A percentile compares a stretch with the other conserved stretches of the same genome.
Evolutionary conservation across 139 green algal genomes (phyloP).

Genomic region (Chlorella sorokiniana): DNA sequence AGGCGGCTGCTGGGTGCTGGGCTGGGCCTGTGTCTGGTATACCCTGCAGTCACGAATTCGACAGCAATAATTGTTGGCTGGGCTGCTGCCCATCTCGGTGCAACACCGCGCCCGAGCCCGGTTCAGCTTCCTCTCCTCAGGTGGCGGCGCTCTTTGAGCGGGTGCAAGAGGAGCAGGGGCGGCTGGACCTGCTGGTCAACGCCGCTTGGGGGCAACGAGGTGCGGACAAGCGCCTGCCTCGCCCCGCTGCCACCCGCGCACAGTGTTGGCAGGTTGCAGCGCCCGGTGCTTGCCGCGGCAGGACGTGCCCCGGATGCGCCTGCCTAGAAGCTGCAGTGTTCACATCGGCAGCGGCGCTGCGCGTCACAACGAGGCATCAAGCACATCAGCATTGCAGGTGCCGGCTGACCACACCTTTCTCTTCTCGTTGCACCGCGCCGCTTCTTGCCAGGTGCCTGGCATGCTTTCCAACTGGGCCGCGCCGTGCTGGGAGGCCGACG

Average conservation of each 20-base stretch:
- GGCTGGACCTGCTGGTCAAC: slow-evolving; percentile 27
- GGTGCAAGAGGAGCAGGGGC: slow-evolving; percentile 8
- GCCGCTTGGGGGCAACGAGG: slow-evolving; percentile 21
- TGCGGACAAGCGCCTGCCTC: too few relatives aligned
- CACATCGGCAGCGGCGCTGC: too few relatives aligned
- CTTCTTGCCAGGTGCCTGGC: too few relatives aligned
- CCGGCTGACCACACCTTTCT: not conserved
- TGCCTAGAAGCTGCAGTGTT: too few relatives aligned
- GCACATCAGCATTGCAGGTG: too few relatives aligned
- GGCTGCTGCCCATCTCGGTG: not conserved
- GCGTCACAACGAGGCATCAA: not conserved
- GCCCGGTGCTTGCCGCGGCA: too few relatives aligned
- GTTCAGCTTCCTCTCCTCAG: not conserved
- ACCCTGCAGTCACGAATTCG: not conserved
- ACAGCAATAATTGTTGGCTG: not conserved
- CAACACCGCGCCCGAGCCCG: too few relatives aligned
- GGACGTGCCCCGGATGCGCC: too few relatives aligned
- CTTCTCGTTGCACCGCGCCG: too few relatives aligned
- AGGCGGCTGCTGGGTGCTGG: not conserved
- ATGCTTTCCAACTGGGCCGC: not conserved
- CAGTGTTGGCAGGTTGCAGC: too few relatives aligned
- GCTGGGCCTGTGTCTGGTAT: not conserved
- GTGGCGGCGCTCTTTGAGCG: slow-evolving; percentile 4
- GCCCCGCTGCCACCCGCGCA: too few relatives aligned
- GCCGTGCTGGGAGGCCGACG: slow-evolving; percentile 10